Conservation (phyloP, 768 basidiomycete genomes). For the Mycena epipterygia region DNA sequence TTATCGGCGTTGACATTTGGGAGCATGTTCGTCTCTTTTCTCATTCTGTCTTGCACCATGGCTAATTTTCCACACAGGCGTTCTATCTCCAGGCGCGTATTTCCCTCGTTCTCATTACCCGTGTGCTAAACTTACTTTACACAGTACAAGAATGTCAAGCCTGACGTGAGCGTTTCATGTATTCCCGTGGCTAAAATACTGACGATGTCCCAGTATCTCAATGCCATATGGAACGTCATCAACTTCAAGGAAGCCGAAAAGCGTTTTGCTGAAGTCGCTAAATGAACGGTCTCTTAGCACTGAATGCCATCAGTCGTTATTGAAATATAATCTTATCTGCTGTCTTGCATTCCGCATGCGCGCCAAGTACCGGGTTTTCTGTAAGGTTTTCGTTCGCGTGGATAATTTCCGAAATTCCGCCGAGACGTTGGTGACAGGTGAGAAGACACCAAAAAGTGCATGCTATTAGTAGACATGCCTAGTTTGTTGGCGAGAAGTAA, state of each 20-base stretch:
- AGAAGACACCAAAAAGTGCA: background rate
- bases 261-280: slow-evolving; percentile 55
- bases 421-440: background rate
- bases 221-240: slow-evolving; percentile 95
- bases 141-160: slow-evolving; percentile 94
- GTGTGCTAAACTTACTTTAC: slow-evolving; percentile 30
- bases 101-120: background rate
- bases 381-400: background rate
- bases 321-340: background rate
- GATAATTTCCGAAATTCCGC: background rate
- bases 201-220: slow-evolving; percentile 80
- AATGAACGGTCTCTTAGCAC: slow-evolving; percentile 31
- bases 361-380: slow-evolving; percentile 18
- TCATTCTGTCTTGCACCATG: slow-evolving; percentile 25
- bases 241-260: slow-evolving; percentile 95
- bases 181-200: background rate
- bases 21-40: slow-evolving; percentile 77
- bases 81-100: slow-evolving; percentile 72
- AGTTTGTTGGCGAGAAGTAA: too few relatives aligned
- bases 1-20: slow-evolving; percentile 98
- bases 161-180: slow-evolving; percentile 73
- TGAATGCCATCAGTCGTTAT: background rate
- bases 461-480: too few relatives aligned
- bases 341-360: background rate
- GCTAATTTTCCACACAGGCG: slow-evolving; percentile 57